phyloP scores from a whole-genome alignment of 2,329 filamentous ascomycete species.

The Apiospora rasikravindrae region DNA sequence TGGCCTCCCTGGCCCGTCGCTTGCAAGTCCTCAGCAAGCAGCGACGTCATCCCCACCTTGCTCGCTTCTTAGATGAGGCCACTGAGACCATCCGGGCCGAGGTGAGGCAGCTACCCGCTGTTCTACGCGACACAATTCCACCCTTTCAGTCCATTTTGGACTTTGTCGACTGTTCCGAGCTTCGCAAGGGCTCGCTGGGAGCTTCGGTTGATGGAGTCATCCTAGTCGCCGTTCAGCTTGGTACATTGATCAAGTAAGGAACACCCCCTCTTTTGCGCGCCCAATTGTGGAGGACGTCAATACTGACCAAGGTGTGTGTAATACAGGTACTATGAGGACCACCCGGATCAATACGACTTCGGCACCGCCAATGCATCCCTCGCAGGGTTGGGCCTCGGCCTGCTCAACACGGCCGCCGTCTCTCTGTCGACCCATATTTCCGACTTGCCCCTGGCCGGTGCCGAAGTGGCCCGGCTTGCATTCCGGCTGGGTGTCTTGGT shows the following conservation, averaged over 20 bases:
- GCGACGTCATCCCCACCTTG: constrained; percentile 41
- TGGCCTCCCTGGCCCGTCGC: constrained; percentile 45
- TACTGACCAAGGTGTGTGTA: neutral
- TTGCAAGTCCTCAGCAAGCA: constrained; percentile 48
- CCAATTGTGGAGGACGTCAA: too few relatives aligned
- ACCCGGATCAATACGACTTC: constrained; percentile 32
- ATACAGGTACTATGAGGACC: constrained; percentile 38
- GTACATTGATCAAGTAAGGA: constrained; percentile 49
- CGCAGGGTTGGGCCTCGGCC: constrained; percentile 50
- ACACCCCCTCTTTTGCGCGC: too few relatives aligned
- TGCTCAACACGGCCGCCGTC: constrained; percentile 48
- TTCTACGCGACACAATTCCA: constrained; percentile 38
- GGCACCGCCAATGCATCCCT: constrained; percentile 37
- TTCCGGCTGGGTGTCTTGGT: constrained; percentile 54
- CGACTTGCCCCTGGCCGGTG: constrained; percentile 47
- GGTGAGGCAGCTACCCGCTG: constrained; percentile 36
- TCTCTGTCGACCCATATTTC: constrained; percentile 44
- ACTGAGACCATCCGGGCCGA: constrained; percentile 48
- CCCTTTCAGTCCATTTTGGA: constrained; percentile 44
- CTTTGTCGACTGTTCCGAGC: constrained; percentile 46
- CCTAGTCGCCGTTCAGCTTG: constrained; percentile 47
- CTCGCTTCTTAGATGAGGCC: constrained; percentile 46
- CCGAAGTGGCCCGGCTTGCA: constrained; percentile 47
- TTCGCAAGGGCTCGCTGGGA: constrained; percentile 47
- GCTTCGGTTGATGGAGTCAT: constrained; percentile 52